Percentiles rank a stretch among this genome's conserved stretches.
These are phyloP conservation scores for Penicillium concentricum DNA, from an alignment of 2,329 filamentous ascomycete genomes.

Conservation along the genomic window DNA sequence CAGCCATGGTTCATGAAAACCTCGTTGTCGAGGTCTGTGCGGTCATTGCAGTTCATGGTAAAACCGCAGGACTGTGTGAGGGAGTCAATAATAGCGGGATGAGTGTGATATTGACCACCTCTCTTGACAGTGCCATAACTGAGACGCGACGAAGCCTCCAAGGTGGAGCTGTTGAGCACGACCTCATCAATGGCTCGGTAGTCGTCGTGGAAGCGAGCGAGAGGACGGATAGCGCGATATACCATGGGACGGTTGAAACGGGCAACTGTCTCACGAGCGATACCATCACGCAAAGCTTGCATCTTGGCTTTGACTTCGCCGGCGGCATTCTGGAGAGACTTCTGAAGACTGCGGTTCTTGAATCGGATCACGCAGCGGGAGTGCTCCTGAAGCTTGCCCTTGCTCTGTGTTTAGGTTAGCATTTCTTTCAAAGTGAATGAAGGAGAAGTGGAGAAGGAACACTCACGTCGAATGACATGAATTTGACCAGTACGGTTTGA, in stretches of 20 bases:
- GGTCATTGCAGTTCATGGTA: constrained; percentile 17
- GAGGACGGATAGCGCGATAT: constrained; percentile 1
- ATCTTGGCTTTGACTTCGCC: neutral
- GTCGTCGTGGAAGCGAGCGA: constrained; percentile 7
- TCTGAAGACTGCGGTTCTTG: neutral
- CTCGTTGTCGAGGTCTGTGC: constrained; percentile 12
- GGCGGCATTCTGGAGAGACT: neutral
- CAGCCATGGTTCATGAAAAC: constrained; percentile 19
- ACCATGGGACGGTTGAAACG: constrained; percentile 6
- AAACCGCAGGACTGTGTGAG: constrained; percentile 18
- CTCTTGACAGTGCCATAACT: neutral
- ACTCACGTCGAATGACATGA: neutral
- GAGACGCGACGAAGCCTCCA: constrained; percentile 1
- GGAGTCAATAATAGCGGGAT: constrained; percentile 14
- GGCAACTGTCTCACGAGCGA: neutral
- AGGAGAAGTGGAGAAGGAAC: too few species aligned
- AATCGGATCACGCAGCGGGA: neutral
- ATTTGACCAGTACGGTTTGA: neutral
- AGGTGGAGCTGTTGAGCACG: neutral
- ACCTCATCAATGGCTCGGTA: constrained; percentile 7
- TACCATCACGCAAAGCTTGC: constrained; percentile 1
- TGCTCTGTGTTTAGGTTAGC: neutral
- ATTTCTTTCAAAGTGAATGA: too few species aligned
- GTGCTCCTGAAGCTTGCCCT: neutral
- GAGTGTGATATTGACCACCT: constrained; percentile 10